These are phyloP conservation scores for Boletus eberwhitei DNA, from an alignment of 768 basidiomycete genomes.

Conservation along the genomic window DNA sequence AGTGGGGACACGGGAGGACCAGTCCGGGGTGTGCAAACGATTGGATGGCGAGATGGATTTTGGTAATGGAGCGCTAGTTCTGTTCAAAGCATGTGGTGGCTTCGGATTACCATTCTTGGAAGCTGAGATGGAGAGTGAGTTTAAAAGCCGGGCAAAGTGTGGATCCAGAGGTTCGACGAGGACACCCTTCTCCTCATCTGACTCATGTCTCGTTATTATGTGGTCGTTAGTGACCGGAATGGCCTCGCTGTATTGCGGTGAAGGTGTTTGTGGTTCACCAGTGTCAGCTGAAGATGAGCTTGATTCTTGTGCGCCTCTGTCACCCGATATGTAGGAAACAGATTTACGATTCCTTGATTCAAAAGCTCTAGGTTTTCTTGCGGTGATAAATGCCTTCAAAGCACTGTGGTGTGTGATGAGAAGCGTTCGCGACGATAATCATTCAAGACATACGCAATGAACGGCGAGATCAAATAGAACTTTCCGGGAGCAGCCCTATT, in stretches of 20 bases:
- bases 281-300: conserved; percentile 64
- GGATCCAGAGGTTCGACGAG: conserved; percentile 50
- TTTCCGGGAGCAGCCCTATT: conserved; percentile 67
- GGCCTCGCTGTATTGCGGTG: conserved; percentile 52
- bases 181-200: conserved; percentile 30
- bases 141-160: conserved; percentile 67
- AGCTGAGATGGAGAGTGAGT: conserved; percentile 57
- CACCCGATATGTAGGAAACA: conserved; percentile 20
- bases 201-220: conserved; percentile 27
- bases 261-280: conserved; percentile 60
- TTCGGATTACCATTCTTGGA: conserved; percentile 28
- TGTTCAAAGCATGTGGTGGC: conserved; percentile 1
- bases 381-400: conserved; percentile 65
- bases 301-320: conserved; percentile 52
- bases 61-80: conserved; percentile 7
- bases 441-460: conserved; percentile 64
- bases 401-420: conserved; percentile 15
- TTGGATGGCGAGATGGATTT: conserved; percentile 7
- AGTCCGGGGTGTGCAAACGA: conserved; percentile 27
- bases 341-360: conserved; percentile 37
- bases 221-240: conserved; percentile 20
- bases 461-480: conserved; percentile 94
- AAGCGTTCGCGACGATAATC: background rate
- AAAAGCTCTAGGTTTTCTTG: conserved; percentile 51
- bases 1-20: conserved; percentile 31